Conservation (phyloP, 1,139 yeast species). For the Pichia sp. region DNA sequence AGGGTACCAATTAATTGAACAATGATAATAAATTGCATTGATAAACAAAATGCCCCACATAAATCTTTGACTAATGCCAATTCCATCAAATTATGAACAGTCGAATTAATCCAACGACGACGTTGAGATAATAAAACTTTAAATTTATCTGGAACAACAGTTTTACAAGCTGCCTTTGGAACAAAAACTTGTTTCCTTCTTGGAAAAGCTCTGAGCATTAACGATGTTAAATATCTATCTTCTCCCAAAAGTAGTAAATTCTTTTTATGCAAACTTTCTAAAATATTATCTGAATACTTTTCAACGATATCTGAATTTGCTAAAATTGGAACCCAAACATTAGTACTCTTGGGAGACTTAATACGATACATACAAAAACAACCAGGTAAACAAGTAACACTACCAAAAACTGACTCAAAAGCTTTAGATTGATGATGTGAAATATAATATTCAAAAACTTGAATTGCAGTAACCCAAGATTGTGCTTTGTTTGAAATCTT, state of each 20-base stretch:
- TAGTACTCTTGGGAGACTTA: conserved; percentile 84
- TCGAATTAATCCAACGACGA: conserved; percentile 97
- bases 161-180: conserved; percentile 93
- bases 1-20: conserved; percentile 87
- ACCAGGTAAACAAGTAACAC: conserved; percentile 96
- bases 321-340: conserved; percentile 95
- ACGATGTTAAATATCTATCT: conserved; percentile 81
- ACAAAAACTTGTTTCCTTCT: conserved; percentile 88
- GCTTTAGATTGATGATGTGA: conserved; percentile 97
- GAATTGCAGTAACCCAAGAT: conserved; percentile 92
- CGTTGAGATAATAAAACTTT: conserved; percentile 84
- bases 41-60: conserved; percentile 95
- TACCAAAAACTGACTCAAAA: conserved; percentile 92
- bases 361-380: conserved; percentile 95
- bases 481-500: conserved; percentile 82
- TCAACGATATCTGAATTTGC: conserved; percentile 97
- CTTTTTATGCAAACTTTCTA: conserved; percentile 83
- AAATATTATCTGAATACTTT: conserved; percentile 83
- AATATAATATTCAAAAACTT: conserved; percentile 91
- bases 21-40: conserved; percentile 91
- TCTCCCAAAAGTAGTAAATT: conserved; percentile 87
- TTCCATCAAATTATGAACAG: conserved; percentile 93
- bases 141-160: conserved; percentile 82
- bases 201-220: conserved; percentile 91
- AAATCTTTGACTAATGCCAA: conserved; percentile 80